Base-by-base conservation (phyloP, 2,329 filamentous ascomycete species). In the Dactylellina parvicollis region DNA sequence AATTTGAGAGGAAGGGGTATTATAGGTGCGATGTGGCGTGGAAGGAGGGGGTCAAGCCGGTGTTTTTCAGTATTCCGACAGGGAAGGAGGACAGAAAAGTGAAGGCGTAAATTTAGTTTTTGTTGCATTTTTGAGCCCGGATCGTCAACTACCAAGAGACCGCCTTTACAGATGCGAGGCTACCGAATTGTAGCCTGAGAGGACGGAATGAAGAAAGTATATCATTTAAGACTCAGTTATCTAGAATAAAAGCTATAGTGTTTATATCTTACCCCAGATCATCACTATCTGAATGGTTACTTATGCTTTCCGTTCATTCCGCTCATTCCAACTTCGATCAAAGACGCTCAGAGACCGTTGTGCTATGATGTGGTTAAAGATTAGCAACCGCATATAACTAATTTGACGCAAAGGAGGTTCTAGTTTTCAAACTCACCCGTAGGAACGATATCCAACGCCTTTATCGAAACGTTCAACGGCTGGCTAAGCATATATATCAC, bases 1-100 rank as follows among this genome's bases (percentile, higher is more conserved):
- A 98, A 83, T 90, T 98, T 47, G 94, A 98, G 84, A 86, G 94
- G 74, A 92, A 94, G 82, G 94, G 93, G 0, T 98, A 92, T 82
- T 98, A 91, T 84, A 86, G 94, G 57, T 89, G 96, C 24, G 94
- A 98, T 82, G 84, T 82, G 76, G 82, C 86, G 10, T 86, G 85
- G 71, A 80, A 81, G 75, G 84, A 87, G 78, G 87, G 86, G 0
- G 82, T 87, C 80, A 82, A 85, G 26, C 86, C 86, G 28, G 84
- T 90, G 18, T 84, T 90, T 67, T 90, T 90, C 82, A 86, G 87
- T 80, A 90, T 91, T 77, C 89, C 89, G 2, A 90, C 88, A 1
- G 70, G 62, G 2, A 74, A 74, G 46, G 61, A 67, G 49, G 56
- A 61, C 38, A 61, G 55, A 28, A 74, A 73, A 54, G 44, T n/a